Percentiles rank a stretch among this genome's conserved stretches.
phyloP scores from a whole-genome alignment of 495 filamentous ascomycete species.

The Entonaema liquescens region DNA sequence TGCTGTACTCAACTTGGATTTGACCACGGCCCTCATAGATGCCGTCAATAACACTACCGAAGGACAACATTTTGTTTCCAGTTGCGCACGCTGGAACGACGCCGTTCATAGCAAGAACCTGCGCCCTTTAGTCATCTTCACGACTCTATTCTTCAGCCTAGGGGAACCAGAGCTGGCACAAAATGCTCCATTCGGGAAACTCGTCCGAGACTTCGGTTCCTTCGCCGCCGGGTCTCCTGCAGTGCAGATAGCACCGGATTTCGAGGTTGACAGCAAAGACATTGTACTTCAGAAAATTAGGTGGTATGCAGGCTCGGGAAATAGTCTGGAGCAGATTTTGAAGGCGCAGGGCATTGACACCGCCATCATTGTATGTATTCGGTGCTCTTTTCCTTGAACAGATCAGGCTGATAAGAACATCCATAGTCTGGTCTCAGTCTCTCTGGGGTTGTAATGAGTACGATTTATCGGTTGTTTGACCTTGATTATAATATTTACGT shows the following conservation, averaged over 20 bases:
- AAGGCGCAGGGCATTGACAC: constrained; percentile 52
- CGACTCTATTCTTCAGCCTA: constrained; percentile 50
- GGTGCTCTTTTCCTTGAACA: not conserved
- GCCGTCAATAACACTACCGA: constrained; percentile 44
- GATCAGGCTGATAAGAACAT: not conserved
- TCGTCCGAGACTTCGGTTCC: constrained; percentile 38
- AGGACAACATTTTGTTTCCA: constrained; percentile 45
- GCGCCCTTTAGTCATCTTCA: constrained; percentile 52
- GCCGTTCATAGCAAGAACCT: constrained; percentile 48
- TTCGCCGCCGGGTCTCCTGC: constrained; percentile 33
- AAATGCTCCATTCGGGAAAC: constrained; percentile 47
- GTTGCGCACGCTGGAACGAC: constrained; percentile 48
- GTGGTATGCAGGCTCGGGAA: constrained; percentile 55
- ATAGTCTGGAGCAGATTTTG: constrained; percentile 55
- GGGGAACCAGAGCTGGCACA: constrained; percentile 47
- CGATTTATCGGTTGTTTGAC: constrained; percentile 56
- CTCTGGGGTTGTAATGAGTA: constrained; percentile 55
- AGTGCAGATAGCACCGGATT: constrained; percentile 45
- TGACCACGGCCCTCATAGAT: constrained; percentile 52
- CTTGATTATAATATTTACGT: constrained; percentile 56
- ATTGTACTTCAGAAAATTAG: constrained; percentile 54
- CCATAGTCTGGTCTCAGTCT: constrained; percentile 54
- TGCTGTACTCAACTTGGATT: constrained; percentile 58
- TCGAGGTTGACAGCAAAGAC: constrained; percentile 48
- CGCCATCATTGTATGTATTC: constrained; percentile 51